Evolutionary conservation across 2,329 filamentous ascomycete species (phyloP).

Genomic region (Botrytis hyacinthi): DNA sequence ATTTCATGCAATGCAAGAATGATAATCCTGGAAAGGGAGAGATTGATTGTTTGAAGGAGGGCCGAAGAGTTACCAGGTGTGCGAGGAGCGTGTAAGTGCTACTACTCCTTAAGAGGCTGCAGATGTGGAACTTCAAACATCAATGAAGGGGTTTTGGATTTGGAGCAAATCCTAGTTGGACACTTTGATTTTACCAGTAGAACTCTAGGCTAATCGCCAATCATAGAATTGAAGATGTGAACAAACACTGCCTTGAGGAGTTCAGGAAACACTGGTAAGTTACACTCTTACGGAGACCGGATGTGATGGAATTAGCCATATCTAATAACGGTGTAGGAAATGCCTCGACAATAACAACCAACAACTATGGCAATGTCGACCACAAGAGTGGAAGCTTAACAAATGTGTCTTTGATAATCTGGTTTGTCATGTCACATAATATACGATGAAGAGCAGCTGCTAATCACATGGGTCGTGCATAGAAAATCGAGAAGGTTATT

Average conservation of each 20-base stretch:
- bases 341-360: conserved; percentile 98
- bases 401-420: conserved; percentile 94
- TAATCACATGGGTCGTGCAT: background rate
- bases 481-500: conserved; percentile 81
- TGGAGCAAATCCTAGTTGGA: background rate
- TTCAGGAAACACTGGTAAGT: conserved; percentile 78
- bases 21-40: conserved; percentile 89
- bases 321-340: conserved; percentile 47
- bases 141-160: conserved; percentile 23
- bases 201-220: conserved; percentile 19
- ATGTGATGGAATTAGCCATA: background rate
- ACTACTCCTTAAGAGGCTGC: background rate
- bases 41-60: conserved; percentile 93
- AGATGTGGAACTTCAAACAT: background rate
- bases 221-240: conserved; percentile 84
- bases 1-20: conserved; percentile 99
- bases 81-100: conserved; percentile 85
- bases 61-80: conserved; percentile 92
- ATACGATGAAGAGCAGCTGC: background rate
- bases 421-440: conserved; percentile 54
- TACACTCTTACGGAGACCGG: background rate
- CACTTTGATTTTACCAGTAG: background rate
- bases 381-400: conserved; percentile 85
- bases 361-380: conserved; percentile 92
- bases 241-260: conserved; percentile 86